Base-by-base conservation (phyloP, 139 green algal genomes). In the Desmodesmus armatus region DNA sequence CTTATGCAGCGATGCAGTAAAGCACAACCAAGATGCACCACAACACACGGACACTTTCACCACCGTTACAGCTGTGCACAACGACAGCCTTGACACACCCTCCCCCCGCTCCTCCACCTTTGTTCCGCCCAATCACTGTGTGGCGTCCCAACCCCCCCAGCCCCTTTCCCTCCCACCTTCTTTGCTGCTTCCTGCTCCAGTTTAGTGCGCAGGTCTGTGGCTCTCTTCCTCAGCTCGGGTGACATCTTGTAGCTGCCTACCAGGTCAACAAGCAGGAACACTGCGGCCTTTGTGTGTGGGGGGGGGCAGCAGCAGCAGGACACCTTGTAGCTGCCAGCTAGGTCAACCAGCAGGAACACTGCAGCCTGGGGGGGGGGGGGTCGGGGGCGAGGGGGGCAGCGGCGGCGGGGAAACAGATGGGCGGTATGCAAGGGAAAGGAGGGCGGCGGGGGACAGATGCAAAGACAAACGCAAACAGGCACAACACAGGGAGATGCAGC, bases 261-360 rank as follows among this genome's bases (percentile, higher is more conserved):
- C 63, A 84, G 78, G 62, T 84, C 78, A 49, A 84, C 78, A 49
- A 84, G 37, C 76, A 73, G 62, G 27, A 82, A 65, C 40, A 67
- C 76, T 58, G 35, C 53, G 23, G 76, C 71, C 76, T 82, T n/a
- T n/a, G n/a, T n/a, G n/a, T n/a, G n/a, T n/a, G n/a, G n/a, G n/a
- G n/a, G n/a, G n/a, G 66, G 17, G n/a, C 35, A 29, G 17, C 35
- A 15, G 55, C 53, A 82, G 74, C 33, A 51, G 69, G 39, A 67
- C n/a, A 47, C 0, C n/a, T n/a, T n/a, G n/a, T n/a, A n/a, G n/a
- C n/a, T n/a, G n/a, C n/a, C 37, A 55, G 37, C 67, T 55, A 19
- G 29, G 15, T 6, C 41, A 23, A 74, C 27, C 25, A 75, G 58
- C 37, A 60, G 43, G 5, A 84, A 25, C 58, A 31, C 1, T n/a